These are phyloP conservation scores for Microdochium paspali DNA, from an alignment of 2,329 filamentous ascomycete species.

Conservation along the genomic window DNA sequence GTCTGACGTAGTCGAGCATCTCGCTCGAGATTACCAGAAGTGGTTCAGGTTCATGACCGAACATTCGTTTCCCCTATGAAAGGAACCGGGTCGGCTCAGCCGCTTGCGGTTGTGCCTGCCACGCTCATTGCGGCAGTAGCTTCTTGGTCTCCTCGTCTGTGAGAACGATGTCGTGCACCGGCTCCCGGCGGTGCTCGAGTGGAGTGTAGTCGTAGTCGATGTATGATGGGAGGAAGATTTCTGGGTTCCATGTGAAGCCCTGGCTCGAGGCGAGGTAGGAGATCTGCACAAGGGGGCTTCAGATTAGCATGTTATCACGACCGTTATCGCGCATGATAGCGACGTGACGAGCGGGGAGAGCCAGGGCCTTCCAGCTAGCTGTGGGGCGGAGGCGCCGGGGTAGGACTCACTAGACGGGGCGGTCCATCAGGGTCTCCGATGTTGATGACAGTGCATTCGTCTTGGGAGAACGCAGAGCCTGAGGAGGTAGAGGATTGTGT, in stretches of 20 bases:
- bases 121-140: conserved; percentile 51
- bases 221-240: conserved; percentile 75
- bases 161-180: conserved; percentile 67
- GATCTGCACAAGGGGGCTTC: conserved; percentile 40
- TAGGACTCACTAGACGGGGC: conserved; percentile 53
- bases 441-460: conserved; percentile 74
- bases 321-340: neutral
- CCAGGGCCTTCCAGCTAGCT: neutral
- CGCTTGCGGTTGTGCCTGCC: too few relatives aligned
- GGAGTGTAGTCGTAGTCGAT: conserved; percentile 66
- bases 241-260: conserved; percentile 78
- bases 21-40: too few relatives aligned
- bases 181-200: conserved; percentile 66
- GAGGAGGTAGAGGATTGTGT: conserved; percentile 15
- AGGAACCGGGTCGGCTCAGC: too few relatives aligned
- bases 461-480: conserved; percentile 64
- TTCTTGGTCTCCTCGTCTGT: conserved; percentile 67
- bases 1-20: too few relatives aligned
- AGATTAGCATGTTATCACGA: neutral
- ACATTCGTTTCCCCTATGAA: too few relatives aligned
- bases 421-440: conserved; percentile 66
- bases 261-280: conserved; percentile 73
- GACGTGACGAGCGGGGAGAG: neutral
- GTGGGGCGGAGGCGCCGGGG: neutral
- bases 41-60: too few relatives aligned